Evolutionary conservation across 257 asterid species (phyloP).

Genomic region (Perilla frutescens): DNA sequence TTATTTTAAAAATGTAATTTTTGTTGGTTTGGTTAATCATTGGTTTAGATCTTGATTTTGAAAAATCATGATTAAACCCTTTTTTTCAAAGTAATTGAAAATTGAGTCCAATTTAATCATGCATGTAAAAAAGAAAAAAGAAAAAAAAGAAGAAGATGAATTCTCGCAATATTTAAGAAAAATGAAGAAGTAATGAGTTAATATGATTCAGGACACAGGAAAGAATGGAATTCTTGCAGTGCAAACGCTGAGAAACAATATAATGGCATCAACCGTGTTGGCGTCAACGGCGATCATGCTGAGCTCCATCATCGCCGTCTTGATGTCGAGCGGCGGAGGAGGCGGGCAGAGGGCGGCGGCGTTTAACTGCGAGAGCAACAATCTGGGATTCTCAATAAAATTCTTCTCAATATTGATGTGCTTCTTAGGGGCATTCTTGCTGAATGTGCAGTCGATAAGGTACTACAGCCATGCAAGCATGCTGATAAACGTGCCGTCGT

Average conservation of each 20-base stretch:
- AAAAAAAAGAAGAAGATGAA: too few relatives aligned
- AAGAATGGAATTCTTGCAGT: constrained; percentile 84
- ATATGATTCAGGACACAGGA: constrained; percentile 51
- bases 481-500: constrained; percentile 74
- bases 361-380: constrained; percentile 49
- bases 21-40: too few relatives aligned
- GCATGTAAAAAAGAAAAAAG: background rate
- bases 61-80: background rate
- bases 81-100: too few relatives aligned
- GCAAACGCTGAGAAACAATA: constrained; percentile 84
- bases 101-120: background rate
- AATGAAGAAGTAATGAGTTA: too few relatives aligned
- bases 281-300: constrained; percentile 88
- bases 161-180: too few relatives aligned
- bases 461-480: constrained; percentile 95
- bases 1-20: background rate
- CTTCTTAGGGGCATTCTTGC: constrained; percentile 74
- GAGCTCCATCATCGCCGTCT: constrained; percentile 75
- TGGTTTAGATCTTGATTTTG: background rate
- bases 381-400: constrained; percentile 58
- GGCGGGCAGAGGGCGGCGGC: constrained; percentile 16
- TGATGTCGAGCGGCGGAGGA: constrained; percentile 62
- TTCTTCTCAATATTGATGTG: constrained; percentile 73
- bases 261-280: constrained; percentile 91
- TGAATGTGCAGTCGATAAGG: constrained; percentile 83